Evolutionary conservation across 23 red algal genomes (phyloP).

Genomic region (Gracilaria domingensis): DNA sequence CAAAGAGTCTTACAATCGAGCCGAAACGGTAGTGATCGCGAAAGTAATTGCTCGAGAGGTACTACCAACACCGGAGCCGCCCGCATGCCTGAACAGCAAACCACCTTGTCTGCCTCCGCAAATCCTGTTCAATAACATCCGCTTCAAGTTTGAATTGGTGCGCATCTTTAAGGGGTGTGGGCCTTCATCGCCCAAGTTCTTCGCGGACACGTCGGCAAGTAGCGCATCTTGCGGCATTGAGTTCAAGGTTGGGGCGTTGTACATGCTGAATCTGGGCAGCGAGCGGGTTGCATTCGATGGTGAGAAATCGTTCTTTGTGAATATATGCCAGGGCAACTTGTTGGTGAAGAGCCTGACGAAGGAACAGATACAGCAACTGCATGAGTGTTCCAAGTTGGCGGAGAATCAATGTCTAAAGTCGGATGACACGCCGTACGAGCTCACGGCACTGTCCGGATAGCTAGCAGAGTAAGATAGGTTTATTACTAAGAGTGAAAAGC

Average conservation of each 20-base stretch:
- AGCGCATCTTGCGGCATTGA: constrained; percentile 35
- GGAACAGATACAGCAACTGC: neutral
- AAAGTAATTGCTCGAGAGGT: constrained; percentile 25
- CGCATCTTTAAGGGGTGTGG: constrained; percentile 47
- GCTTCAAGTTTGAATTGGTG: constrained; percentile 27
- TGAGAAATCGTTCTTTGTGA: constrained; percentile 22
- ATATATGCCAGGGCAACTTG: constrained; percentile 39
- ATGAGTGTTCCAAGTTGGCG: neutral
- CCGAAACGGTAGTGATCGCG: constrained; percentile 28
- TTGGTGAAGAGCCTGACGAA: neutral
- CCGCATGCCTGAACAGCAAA: constrained; percentile 6
- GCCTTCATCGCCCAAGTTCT: constrained; percentile 22
- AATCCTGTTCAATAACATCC: neutral
- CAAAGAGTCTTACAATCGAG: constrained; percentile 18
- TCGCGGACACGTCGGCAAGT: neutral
- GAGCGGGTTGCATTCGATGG: neutral
- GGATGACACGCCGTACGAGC: neutral
- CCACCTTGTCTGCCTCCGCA: constrained; percentile 24
- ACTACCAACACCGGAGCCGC: constrained; percentile 17
- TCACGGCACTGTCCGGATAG: neutral
- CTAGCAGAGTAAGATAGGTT: neutral
- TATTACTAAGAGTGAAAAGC: neutral
- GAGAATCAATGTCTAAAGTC: constrained; percentile 3
- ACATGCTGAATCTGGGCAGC: constrained; percentile 41
- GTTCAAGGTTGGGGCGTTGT: neutral